Conservation (phyloP, 306 rosid species). For the Hippophae rhamnoides region DNA sequence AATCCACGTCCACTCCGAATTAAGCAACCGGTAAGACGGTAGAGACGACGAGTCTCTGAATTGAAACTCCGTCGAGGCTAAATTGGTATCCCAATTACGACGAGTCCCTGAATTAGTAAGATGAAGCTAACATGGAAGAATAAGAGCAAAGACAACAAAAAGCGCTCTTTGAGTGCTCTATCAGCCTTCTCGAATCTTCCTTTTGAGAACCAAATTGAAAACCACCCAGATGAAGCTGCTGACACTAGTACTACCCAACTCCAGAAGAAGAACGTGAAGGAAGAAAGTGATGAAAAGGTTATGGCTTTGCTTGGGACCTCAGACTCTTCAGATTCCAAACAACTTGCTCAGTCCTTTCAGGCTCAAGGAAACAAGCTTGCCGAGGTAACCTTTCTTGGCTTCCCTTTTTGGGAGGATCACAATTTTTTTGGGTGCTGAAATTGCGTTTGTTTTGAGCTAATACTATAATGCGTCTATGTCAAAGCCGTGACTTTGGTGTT, state of each 20-base stretch:
- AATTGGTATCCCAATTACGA: background rate
- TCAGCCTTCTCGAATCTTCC: slow-evolving; percentile 29
- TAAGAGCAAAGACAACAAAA: slow-evolving; percentile 25
- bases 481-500: no score
- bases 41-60: no score
- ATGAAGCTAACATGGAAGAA: slow-evolving; percentile 44
- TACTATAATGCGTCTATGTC: no score
- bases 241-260: slow-evolving; percentile 2
- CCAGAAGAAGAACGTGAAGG: background rate
- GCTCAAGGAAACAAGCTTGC: slow-evolving; percentile 34
- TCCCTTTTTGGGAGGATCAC: no score
- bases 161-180: slow-evolving; percentile 22
- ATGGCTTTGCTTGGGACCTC: background rate
- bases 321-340: slow-evolving; percentile 13
- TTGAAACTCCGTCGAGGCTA: no score
- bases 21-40: no score
- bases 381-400: slow-evolving; percentile 19
- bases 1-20: no score
- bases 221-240: background rate
- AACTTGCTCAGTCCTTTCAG: slow-evolving; percentile 26
- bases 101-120: background rate
- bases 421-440: no score
- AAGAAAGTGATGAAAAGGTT: background rate
- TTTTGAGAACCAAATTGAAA: slow-evolving; percentile 18
- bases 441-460: no score